These are phyloP conservation scores for Bonia amplexicaulis DNA, from an alignment of 176 grass and related monocot genomes.

Conservation along the genomic window DNA sequence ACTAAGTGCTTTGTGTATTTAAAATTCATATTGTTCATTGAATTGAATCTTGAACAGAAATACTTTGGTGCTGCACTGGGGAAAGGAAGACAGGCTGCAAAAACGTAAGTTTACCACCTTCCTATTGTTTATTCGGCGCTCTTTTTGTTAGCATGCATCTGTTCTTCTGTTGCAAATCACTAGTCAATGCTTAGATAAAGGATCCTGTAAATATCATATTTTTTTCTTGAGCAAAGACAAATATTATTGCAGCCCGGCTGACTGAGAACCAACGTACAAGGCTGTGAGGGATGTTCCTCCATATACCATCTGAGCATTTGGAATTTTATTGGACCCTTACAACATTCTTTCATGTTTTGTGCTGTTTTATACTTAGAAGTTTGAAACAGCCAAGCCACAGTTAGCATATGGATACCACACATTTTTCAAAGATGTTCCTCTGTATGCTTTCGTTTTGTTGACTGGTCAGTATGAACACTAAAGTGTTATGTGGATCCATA, in stretches of 20 bases:
- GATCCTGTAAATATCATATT: not conserved
- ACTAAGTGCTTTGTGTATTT: not conserved
- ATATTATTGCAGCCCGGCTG: not conserved
- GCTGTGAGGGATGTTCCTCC: not conserved
- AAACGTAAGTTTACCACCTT: slow-evolving; percentile 53
- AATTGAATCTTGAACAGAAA: slow-evolving; percentile 46
- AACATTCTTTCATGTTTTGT: not conserved
- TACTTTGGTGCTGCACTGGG: slow-evolving; percentile 77
- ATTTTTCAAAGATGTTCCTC: not conserved
- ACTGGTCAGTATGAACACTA: not conserved
- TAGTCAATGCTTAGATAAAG: not conserved
- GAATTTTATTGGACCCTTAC: not conserved
- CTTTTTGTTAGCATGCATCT: not conserved
- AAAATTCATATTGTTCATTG: slow-evolving; percentile 19
- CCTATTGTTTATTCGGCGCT: not conserved
- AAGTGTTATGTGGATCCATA: not conserved
- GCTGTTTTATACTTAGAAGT: not conserved
- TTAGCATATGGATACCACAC: not conserved
- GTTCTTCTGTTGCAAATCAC: not conserved
- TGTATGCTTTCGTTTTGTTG: not conserved
- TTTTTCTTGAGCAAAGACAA: not conserved
- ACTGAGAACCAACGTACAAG: not conserved
- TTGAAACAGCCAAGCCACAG: not conserved
- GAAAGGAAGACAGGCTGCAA: slow-evolving; percentile 80
- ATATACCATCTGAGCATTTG: slow-evolving; percentile 6